Evolutionary conservation across 2,329 filamentous ascomycete species (phyloP).

Genomic region (Alternaria panax): DNA sequence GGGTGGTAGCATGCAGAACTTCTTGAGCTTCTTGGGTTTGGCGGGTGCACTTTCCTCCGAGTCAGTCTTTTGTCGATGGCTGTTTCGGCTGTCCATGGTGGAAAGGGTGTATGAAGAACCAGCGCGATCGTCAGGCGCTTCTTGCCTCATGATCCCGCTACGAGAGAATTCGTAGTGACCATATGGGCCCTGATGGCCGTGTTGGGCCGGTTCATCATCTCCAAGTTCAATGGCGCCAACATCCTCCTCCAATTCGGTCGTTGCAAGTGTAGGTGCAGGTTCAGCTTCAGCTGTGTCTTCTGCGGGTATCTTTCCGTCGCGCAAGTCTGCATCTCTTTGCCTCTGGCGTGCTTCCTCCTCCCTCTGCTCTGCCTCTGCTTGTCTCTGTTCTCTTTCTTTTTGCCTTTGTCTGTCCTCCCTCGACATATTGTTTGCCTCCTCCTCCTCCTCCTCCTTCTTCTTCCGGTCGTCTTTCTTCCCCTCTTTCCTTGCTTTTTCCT

Average conservation of each 20-base stretch:
- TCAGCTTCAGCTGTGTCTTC: conserved; percentile 14
- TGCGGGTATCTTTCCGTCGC: conserved; percentile 12
- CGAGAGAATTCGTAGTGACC: conserved; percentile 41
- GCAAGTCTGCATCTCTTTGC: conserved; percentile 14
- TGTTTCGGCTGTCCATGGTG: conserved; percentile 26
- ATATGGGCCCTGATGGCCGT: conserved; percentile 26
- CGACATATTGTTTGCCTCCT: conserved; percentile 7
- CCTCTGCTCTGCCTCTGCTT: conserved; percentile 12
- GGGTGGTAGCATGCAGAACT: conserved; percentile 79
- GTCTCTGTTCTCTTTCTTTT: conserved; percentile 17
- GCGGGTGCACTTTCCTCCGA: conserved; percentile 19
- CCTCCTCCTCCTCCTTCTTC: conserved; percentile 31
- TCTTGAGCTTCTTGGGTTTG: conserved; percentile 65
- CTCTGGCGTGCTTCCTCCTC: conserved; percentile 24
- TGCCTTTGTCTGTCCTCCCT: conserved; percentile 14
- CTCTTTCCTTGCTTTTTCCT: conserved; percentile 10
- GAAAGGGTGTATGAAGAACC: conserved; percentile 30
- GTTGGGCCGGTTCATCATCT: not conserved
- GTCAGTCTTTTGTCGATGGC: not conserved
- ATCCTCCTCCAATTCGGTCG: conserved; percentile 27
- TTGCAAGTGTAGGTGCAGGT: conserved; percentile 6
- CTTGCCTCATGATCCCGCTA: conserved; percentile 39
- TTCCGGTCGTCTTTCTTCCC: conserved; percentile 28
- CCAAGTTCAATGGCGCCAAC: conserved; percentile 33
- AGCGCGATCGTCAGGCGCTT: conserved; percentile 32